A percentile compares a stretch with the other conserved stretches of the same genome.
These are phyloP conservation scores for Carex kokanica DNA, from an alignment of 176 grass and related monocot species.

Conservation along the genomic window DNA sequence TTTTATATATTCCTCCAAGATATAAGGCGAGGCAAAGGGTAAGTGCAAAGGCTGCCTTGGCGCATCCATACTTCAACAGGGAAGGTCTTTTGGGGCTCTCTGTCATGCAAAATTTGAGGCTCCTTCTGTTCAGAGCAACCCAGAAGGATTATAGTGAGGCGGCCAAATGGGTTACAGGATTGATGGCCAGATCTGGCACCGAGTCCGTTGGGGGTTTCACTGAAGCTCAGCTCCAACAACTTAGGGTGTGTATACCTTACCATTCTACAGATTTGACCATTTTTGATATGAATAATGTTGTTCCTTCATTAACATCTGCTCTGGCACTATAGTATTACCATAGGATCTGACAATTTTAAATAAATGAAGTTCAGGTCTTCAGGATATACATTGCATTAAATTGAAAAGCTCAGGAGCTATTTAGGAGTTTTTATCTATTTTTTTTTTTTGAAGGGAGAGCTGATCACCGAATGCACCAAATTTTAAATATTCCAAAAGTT, in stretches of 20 bases:
- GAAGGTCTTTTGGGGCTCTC: constrained; percentile 89
- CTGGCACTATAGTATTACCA: background rate
- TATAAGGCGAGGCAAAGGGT: constrained; percentile 82
- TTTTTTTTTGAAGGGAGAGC: background rate
- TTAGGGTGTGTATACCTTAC: constrained; percentile 52
- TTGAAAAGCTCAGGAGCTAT: background rate
- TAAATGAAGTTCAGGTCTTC: too few relatives aligned
- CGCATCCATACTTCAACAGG: constrained; percentile 78
- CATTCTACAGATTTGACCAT: background rate
- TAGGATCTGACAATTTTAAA: background rate
- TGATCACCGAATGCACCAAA: background rate
- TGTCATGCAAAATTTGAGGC: constrained; percentile 68
- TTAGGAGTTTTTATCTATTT: background rate
- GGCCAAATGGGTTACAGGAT: constrained; percentile 63
- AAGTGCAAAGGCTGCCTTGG: constrained; percentile 75
- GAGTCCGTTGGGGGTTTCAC: constrained; percentile 82
- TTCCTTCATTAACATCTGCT: background rate
- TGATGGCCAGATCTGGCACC: constrained; percentile 91
- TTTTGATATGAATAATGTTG: too few relatives aligned
- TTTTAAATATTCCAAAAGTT: background rate
- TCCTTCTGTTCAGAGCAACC: constrained; percentile 83
- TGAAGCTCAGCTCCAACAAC: constrained; percentile 93
- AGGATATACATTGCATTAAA: too few relatives aligned
- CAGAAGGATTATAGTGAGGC: constrained; percentile 89
- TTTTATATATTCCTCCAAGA: constrained; percentile 10